Percentiles rank a stretch among this genome's conserved stretches.
Evolutionary conservation across 2,329 filamentous ascomycete species (phyloP).

Genomic region (Leptosphaerulina australis): DNA sequence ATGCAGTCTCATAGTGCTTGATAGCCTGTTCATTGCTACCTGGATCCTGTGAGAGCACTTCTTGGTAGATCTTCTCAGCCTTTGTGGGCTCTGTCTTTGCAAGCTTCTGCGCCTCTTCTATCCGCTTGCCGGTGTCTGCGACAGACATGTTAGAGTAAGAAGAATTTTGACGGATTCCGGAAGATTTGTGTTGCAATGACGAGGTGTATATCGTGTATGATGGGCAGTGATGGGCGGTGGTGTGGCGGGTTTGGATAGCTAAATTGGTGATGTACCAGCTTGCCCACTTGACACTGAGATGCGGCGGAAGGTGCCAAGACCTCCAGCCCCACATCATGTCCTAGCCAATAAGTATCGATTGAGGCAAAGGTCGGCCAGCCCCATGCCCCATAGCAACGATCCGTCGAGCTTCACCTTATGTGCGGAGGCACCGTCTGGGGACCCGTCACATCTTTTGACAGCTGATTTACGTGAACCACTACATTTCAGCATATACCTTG

Average conservation of each 20-base stretch:
- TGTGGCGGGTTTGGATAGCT: conserved; percentile 19
- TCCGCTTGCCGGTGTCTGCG: conserved; percentile 64
- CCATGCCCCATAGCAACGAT: conserved; percentile 10
- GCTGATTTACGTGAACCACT: neutral
- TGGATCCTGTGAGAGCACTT: conserved; percentile 84
- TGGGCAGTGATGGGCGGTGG: conserved; percentile 6
- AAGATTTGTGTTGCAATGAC: neutral
- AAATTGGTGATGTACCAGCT: conserved; percentile 19
- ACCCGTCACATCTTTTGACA: neutral
- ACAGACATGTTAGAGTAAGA: conserved; percentile 39
- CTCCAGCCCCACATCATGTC: neutral
- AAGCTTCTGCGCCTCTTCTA: conserved; percentile 88
- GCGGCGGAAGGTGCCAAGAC: conserved; percentile 11
- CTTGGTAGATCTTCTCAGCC: conserved; percentile 86
- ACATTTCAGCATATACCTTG: neutral
- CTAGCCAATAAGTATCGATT: neutral
- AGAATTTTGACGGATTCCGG: neutral
- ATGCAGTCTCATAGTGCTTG: conserved; percentile 86
- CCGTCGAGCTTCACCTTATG: neutral
- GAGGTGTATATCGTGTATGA: conserved; percentile 1
- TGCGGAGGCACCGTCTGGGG: neutral
- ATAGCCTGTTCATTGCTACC: conserved; percentile 84
- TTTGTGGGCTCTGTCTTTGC: conserved; percentile 79
- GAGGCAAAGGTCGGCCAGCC: neutral
- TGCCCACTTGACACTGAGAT: conserved; percentile 17